A percentile compares a stretch with the other conserved stretches of the same genome.
These are phyloP conservation scores for Corchorus capsularis DNA, from an alignment of 345 rosid genomes.

Conservation along the genomic window DNA sequence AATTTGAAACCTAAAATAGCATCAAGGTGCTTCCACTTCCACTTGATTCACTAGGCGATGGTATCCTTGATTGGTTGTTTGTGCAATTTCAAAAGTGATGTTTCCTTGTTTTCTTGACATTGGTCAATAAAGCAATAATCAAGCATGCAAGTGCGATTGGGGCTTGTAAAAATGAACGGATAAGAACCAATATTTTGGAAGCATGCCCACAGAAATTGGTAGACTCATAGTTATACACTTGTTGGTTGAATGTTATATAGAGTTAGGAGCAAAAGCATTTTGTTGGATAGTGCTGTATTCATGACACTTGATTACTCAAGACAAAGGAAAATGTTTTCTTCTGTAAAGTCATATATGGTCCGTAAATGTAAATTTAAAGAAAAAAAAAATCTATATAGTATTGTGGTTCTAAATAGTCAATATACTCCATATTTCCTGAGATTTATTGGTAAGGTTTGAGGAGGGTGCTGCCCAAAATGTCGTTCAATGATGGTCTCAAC, in stretches of 20 bases:
- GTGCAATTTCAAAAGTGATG: no score
- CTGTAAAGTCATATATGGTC: background rate
- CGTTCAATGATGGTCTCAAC: background rate
- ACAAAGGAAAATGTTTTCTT: background rate
- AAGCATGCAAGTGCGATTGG: background rate
- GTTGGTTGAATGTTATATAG: background rate
- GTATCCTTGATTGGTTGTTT: no score
- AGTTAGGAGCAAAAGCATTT: background rate
- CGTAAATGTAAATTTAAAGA: no score
- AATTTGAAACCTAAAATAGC: no score
- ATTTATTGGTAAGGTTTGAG: background rate
- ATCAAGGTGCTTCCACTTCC: no score
- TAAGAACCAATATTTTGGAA: background rate
- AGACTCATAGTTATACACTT: background rate
- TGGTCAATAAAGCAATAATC: background rate
- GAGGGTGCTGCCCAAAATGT: background rate
- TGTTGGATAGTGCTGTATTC: background rate
- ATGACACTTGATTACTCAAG: background rate
- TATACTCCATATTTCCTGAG: background rate
- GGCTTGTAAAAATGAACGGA: background rate
- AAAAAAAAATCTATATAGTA: no score
- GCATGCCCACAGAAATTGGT: background rate
- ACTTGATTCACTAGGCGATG: no score
- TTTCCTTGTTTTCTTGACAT: background rate
- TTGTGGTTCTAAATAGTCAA: background rate